Base-by-base conservation (phyloP, 1,139 yeast genomes). In the Kluyveromyces marxianus region DNA sequence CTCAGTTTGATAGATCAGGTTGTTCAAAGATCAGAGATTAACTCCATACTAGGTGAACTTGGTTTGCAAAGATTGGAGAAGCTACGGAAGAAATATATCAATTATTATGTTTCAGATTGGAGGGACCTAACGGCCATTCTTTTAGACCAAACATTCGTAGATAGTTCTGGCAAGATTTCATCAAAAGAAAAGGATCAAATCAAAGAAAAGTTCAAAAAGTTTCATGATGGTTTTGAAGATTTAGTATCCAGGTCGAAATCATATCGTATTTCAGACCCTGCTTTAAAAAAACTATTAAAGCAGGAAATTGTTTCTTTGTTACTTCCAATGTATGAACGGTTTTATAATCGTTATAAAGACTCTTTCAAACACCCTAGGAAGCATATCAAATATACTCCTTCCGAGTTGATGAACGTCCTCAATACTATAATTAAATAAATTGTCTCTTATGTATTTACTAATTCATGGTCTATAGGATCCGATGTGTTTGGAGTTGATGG, bases 101-200 rank as follows among this genome's bases (percentile, higher is more conserved):
- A 84, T 58, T 69, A 81, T 54, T 87, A 89, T 61, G 72, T 89
- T 49, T 81, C 83, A 25, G 92, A 83, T 55, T 90, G 97, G 97
- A 83, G 85, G 55, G 75, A 74, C 51, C 81, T 88, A 26, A 89
- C 96, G 4, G 74, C 83, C 28, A 75, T 78, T 46, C 74, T 90
- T 45, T 81, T 90, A 69, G 89, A 82, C 66, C 80, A 90, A 2
- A 74, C 75, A 28, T 78, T 81, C 30, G 72, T 73, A 25, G 74
- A 74, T 34, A 71, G 75, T 43, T 68, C 71, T 4, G 72, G 71
- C 48, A 66, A 70, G 49, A 63, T 72, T 48, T 67, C 80, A 3
- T 74, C 77, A 33, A 90, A 89, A 59, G 95, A 90, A 54, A 79
- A 81, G 51, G 97, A 89, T 44, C 79, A 76, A 47, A 79, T 90